Percentiles rank a stretch among this genome's conserved stretches.
Evolutionary conservation across 768 basidiomycete genomes (phyloP).

Genomic region (Xanthoconium stramineum): DNA sequence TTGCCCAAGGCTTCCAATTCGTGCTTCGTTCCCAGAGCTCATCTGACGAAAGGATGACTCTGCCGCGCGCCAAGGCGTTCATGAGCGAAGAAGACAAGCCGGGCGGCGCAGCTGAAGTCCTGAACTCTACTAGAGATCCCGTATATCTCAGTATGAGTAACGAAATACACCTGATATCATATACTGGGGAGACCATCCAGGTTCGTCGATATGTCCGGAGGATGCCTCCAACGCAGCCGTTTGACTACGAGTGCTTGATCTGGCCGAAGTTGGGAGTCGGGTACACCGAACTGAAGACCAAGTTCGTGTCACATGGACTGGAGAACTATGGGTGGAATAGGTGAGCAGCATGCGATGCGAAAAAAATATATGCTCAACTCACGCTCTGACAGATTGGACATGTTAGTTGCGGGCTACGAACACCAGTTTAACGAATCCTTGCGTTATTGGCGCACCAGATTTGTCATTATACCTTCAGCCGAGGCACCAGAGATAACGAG

Average conservation of each 20-base stretch:
- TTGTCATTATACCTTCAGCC: constrained; percentile 85
- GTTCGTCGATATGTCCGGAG: constrained; percentile 83
- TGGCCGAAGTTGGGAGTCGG: constrained; percentile 91
- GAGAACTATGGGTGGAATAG: constrained; percentile 88
- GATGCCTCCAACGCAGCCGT: constrained; percentile 58
- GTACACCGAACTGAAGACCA: constrained; percentile 75
- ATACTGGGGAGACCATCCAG: constrained; percentile 86
- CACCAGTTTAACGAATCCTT: constrained; percentile 77
- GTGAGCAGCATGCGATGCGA: constrained; percentile 36
- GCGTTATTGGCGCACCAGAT: constrained; percentile 92
- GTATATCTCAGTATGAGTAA: constrained; percentile 94
- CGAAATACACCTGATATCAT: constrained; percentile 90
- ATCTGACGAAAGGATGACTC: constrained; percentile 32
- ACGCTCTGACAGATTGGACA: constrained; percentile 59
- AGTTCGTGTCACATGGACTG: constrained; percentile 73
- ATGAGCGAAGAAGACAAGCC: constrained; percentile 57
- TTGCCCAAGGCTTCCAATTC: constrained; percentile 95
- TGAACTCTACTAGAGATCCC: constrained; percentile 58
- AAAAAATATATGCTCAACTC: not conserved
- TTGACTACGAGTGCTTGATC: constrained; percentile 84
- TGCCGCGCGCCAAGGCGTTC: constrained; percentile 56
- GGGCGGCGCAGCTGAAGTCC: constrained; percentile 61
- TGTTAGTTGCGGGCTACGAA: constrained; percentile 82
- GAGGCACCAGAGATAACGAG: constrained; percentile 57
- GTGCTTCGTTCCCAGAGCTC: constrained; percentile 51